Conservation (phyloP, 768 basidiomycete genomes). For the Chiua virens region DNA sequence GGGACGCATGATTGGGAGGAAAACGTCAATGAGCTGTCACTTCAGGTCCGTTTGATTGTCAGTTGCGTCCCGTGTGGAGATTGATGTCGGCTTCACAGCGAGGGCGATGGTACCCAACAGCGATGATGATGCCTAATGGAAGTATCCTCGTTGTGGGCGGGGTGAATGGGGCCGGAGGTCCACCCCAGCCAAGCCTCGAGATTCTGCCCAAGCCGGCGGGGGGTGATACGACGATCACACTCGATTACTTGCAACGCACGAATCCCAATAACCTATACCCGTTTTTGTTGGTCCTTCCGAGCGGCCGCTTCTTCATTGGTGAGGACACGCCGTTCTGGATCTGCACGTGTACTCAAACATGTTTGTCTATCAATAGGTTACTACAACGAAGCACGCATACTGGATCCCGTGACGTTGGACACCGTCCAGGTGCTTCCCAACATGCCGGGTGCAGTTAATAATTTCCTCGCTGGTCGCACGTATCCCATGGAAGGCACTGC, state of each 20-base stretch:
- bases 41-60: slow-evolving; percentile 49
- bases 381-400: slow-evolving; percentile 78
- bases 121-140: slow-evolving; percentile 71
- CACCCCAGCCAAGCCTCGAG: slow-evolving; percentile 68
- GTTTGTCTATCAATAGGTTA: slow-evolving; percentile 46
- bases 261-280: slow-evolving; percentile 83
- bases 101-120: slow-evolving; percentile 75
- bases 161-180: slow-evolving; percentile 66
- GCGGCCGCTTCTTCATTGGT: slow-evolving; percentile 71
- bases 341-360: neutral
- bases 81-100: slow-evolving; percentile 32
- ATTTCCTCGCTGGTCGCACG: slow-evolving; percentile 70
- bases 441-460: slow-evolving; percentile 71
- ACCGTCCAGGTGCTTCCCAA: slow-evolving; percentile 65
- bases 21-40: slow-evolving; percentile 50
- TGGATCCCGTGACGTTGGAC: slow-evolving; percentile 63
- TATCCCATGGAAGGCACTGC: slow-evolving; percentile 78
- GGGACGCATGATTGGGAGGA: slow-evolving; percentile 83
- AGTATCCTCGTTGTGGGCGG: slow-evolving; percentile 74
- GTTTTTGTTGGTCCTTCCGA: slow-evolving; percentile 72
- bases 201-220: slow-evolving; percentile 66
- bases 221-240: slow-evolving; percentile 58
- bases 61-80: too few relatives aligned
- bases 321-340: slow-evolving; percentile 14
- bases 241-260: slow-evolving; percentile 69